Evolutionary conservation across 345 rosid species (phyloP).

Genomic region (Euphorbia tirucalli): DNA sequence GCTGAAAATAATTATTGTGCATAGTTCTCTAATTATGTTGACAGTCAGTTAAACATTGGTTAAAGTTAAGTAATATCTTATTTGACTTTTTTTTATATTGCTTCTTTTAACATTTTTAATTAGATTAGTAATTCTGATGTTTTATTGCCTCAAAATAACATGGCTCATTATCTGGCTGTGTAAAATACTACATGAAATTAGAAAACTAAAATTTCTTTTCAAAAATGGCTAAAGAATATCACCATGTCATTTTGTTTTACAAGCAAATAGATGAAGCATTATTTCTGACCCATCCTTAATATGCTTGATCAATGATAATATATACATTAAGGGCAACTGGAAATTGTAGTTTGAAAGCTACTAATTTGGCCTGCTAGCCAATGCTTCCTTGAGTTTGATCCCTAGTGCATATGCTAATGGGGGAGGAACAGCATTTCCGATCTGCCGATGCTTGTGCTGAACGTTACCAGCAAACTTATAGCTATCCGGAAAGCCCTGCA

Average conservation of each 20-base stretch:
- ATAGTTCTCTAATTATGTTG: no score
- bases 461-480: constrained; percentile 61
- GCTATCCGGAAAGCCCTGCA: constrained; percentile 85
- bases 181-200: no score
- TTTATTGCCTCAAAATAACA: no score
- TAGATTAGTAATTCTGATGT: no score
- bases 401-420: constrained; percentile 80
- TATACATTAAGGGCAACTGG: background rate
- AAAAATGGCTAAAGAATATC: no score
- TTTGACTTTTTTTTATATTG: no score
- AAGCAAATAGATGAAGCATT: background rate
- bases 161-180: no score
- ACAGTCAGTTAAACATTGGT: no score
- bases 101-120: no score
- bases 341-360: background rate
- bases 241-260: background rate
- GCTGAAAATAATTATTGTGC: no score
- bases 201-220: no score
- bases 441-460: constrained; percentile 68
- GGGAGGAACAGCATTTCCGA: constrained; percentile 95
- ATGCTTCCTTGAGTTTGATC: constrained; percentile 76
- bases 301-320: background rate
- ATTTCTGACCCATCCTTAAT: background rate
- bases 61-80: no score
- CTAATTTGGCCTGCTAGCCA: constrained; percentile 28